These are phyloP conservation scores for Globisporangium nagaii DNA, from an alignment of 352 stramenopile species.

Conservation along the genomic window DNA sequence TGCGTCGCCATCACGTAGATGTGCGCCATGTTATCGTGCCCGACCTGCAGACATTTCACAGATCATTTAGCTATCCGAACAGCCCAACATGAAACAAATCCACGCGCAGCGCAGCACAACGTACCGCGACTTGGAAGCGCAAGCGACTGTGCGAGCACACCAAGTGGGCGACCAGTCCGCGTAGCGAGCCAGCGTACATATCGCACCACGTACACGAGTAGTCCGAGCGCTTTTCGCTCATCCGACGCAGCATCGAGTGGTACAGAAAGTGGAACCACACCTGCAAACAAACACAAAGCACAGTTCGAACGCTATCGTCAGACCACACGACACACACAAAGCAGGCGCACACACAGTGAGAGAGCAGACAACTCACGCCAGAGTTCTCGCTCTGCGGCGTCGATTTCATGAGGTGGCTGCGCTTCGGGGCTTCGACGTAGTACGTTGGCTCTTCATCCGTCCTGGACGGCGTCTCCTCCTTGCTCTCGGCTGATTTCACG, in stretches of 20 bases:
- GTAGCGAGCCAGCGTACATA: slow-evolving; percentile 68
- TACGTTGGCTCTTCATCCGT: slow-evolving; percentile 4
- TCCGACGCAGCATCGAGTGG: slow-evolving; percentile 68
- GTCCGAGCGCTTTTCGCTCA: slow-evolving; percentile 79
- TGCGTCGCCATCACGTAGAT: slow-evolving; percentile 74
- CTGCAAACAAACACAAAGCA: slow-evolving; percentile 14
- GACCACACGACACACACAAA: neutral
- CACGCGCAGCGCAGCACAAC: too few species aligned
- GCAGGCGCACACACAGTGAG: neutral
- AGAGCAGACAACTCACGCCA: neutral
- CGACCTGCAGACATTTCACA: slow-evolving; percentile 30
- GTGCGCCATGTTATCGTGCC: slow-evolving; percentile 74
- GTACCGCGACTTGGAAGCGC: slow-evolving; percentile 67
- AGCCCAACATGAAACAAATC: neutral
- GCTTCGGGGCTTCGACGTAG: slow-evolving; percentile 12
- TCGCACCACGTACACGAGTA: slow-evolving; percentile 83
- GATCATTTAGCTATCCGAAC: neutral
- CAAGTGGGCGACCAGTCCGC: slow-evolving; percentile 68
- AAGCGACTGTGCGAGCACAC: slow-evolving; percentile 75
- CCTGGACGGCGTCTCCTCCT: neutral
- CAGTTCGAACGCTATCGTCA: too few species aligned
- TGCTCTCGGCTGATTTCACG: slow-evolving; percentile 6
- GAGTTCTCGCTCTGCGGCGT: slow-evolving; percentile 8
- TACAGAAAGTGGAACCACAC: slow-evolving; percentile 86
- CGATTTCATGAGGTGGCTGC: slow-evolving; percentile 7